These are phyloP conservation scores for Cyclotella atomus DNA, from an alignment of 108 stramenopile genomes.

Conservation along the genomic window DNA sequence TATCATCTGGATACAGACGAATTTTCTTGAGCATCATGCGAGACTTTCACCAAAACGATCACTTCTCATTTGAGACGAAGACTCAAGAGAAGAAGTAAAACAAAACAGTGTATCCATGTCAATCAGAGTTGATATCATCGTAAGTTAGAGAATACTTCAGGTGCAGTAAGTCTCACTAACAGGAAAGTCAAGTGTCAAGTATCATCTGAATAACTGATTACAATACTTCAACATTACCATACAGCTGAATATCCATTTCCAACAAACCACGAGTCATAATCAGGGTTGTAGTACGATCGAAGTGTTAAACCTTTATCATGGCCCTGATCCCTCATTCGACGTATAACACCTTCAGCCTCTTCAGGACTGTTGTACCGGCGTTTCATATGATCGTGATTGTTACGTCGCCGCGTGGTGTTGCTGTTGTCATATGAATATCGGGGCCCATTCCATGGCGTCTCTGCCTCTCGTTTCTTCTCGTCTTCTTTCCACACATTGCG, in stretches of 20 bases:
- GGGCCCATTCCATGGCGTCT: no score
- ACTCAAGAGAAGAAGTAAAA: background rate
- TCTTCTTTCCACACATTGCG: no score
- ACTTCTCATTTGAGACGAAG: constrained; percentile 69
- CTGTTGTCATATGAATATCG: no score
- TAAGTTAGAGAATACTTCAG: no score
- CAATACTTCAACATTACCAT: no score
- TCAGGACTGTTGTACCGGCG: background rate
- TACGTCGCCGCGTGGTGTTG: background rate
- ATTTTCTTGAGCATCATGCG: constrained; percentile 74
- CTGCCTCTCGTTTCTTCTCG: no score
- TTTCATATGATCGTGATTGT: constrained; percentile 12
- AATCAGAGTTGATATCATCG: no score
- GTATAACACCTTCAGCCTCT: constrained; percentile 4
- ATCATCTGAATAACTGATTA: no score
- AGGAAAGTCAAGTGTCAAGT: no score
- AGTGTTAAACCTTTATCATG: background rate
- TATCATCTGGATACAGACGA: constrained; percentile 67
- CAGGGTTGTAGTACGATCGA: background rate
- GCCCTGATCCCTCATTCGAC: background rate
- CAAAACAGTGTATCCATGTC: no score
- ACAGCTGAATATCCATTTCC: no score
- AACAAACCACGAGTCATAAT: background rate
- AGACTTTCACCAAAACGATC: constrained; percentile 59
- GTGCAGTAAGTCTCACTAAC: no score